Evolutionary conservation across 305 asterid species (phyloP), one percentile per base, ranked within the genome.

Genomic region (Fraxinus velutina): DNA sequence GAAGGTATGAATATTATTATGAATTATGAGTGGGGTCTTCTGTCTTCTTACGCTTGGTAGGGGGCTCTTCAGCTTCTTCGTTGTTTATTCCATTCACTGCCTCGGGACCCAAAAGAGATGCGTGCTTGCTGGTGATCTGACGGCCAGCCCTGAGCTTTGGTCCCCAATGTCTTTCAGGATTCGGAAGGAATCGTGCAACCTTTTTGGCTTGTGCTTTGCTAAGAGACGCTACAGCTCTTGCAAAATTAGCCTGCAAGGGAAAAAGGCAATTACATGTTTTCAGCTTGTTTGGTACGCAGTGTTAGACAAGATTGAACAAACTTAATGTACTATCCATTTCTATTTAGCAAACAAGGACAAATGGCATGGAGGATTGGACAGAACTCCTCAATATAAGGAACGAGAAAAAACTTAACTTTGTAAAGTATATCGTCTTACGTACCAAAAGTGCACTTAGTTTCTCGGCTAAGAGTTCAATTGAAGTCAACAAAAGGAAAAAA

Each of bases 71-170:
- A 6, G 75, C 92, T 71, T 92, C 86, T 55, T 87, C 87, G 0
- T 88, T 85, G 32, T 33, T 62, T 22, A 90, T 66, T 55, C 84
- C 91, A 19, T 89, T 90, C 55, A 96, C 70, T 0, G 92, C 98
- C 6, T 93, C 93, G n/a, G 86, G 90, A 36, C 99, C 99, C 37
- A 94, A 83, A 83, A 96, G 97, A 34, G 99, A 96, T 2, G 84
- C 89, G 57, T 96, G 98, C 82, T 96, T 96, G 89, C 93, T 91
- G 0, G 95, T 94, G 50, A 94, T 89, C 84, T 84, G 86, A 24
- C 99, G 98, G 0, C 99, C 99, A 0, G 99, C 99, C 89, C 95
- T 94, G 19, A 94, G 91, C 86, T 96, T 96, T 36, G 99, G 99
- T 19, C 99, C 99, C 99, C 99, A 96, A 74, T 96, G 92, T 81